These are phyloP conservation scores for Hansfordia pulvinata DNA, from an alignment of 2,329 filamentous ascomycete species.

Conservation along the genomic window DNA sequence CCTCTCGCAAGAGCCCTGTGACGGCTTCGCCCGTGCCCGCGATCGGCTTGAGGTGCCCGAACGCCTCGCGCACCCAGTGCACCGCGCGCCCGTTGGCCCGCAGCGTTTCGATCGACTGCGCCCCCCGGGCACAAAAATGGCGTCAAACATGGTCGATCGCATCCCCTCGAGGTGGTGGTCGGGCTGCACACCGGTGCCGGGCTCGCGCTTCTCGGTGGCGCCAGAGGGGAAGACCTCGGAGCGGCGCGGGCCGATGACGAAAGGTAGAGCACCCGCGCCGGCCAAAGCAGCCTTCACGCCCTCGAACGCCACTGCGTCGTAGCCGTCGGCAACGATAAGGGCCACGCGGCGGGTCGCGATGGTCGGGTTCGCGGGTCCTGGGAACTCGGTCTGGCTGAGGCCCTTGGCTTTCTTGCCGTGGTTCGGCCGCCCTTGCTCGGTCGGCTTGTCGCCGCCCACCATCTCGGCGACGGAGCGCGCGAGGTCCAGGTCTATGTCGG, in stretches of 20 bases:
- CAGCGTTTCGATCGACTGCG: constrained; percentile 46
- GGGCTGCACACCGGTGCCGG: constrained; percentile 42
- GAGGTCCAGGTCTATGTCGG: constrained; percentile 59
- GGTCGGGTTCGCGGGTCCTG: constrained; percentile 45
- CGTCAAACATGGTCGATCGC: constrained; percentile 71
- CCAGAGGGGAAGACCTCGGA: constrained; percentile 50
- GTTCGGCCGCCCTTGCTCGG: constrained; percentile 39
- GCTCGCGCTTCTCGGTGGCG: constrained; percentile 32
- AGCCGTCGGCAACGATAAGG: constrained; percentile 67
- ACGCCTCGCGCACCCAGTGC: constrained; percentile 69
- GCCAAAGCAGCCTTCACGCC: constrained; percentile 50
- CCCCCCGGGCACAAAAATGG: constrained; percentile 61
- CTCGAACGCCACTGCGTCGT: constrained; percentile 51
- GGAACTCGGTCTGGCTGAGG: constrained; percentile 58
- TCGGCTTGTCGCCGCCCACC: constrained; percentile 50
- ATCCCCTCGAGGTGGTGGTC: constrained; percentile 72
- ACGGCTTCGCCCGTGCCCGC: constrained; percentile 63
- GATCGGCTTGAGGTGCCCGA: constrained; percentile 70
- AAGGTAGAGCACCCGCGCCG: constrained; percentile 50
- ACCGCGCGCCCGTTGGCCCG: constrained; percentile 56
- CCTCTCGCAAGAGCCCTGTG: constrained; percentile 40
- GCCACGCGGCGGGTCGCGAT: constrained; percentile 61
- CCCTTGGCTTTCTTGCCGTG: constrained; percentile 54
- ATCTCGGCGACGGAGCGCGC: constrained; percentile 56
- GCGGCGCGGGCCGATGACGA: constrained; percentile 59